Conservation (phyloP, 2,329 filamentous ascomycete species). For the Alternaria infectoria region DNA sequence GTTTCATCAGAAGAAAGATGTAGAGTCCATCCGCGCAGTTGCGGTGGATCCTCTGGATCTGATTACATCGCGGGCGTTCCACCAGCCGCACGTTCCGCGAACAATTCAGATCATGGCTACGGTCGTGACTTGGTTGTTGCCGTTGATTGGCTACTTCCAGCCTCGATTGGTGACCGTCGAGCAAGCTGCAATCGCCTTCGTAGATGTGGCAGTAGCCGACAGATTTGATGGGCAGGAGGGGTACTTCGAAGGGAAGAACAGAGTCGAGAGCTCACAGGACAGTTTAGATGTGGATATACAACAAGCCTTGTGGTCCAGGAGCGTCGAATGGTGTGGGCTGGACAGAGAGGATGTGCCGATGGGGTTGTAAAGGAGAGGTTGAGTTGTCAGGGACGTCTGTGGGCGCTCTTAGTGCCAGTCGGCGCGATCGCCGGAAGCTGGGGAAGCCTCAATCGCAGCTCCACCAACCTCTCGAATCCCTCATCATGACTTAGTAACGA, state of each 20-base stretch:
- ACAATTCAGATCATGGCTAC: conserved; percentile 31
- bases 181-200: conserved; percentile 40
- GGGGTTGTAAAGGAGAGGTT: background rate
- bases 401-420: background rate
- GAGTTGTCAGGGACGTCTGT: background rate
- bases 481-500: background rate
- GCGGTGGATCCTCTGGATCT: conserved; percentile 46
- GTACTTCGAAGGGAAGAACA: conserved; percentile 43
- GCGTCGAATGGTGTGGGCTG: conserved; percentile 39
- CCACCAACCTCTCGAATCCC: background rate
- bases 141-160: conserved; percentile 32
- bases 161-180: conserved; percentile 40
- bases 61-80: conserved; percentile 48
- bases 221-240: conserved; percentile 41
- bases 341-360: conserved; percentile 11
- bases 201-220: conserved; percentile 34
- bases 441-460: background rate
- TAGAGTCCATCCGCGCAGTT: conserved; percentile 35
- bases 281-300: conserved; percentile 42
- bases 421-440: background rate
- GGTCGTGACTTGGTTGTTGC: conserved; percentile 36
- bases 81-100: conserved; percentile 39
- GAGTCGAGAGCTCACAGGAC: conserved; percentile 38
- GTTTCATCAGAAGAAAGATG: conserved; percentile 25
- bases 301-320: conserved; percentile 45